Evolutionary conservation across 139 green algal species (phyloP), one percentile per base, ranked within the genome.

Genomic region (Eudorina sp.): DNA sequence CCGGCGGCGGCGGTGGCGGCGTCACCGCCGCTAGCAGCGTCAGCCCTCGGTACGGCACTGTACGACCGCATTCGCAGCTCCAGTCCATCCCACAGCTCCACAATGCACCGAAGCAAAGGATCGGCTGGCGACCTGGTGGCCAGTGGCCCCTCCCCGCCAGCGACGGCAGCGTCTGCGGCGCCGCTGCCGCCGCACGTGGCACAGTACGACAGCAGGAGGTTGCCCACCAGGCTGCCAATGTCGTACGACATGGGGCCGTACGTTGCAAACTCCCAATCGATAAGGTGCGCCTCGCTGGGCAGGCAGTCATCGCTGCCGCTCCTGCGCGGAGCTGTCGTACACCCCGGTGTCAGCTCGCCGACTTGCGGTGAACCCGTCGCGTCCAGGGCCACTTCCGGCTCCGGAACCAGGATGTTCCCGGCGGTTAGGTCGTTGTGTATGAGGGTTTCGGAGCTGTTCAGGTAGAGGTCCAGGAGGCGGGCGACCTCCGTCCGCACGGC

Each of bases 261-360:
- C 66, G 82, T 92, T 18, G 92, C 92, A 88, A 94, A 93, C 74
- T 94, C 92, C 88, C 89, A 94, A 70, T 94, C 92, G 53, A 94
- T 93, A 2, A 92, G 81, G 51, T 88, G 89, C 38, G 60, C 66
- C 34, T 36, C 36, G n/a, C 19, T 25, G 62, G 4, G 13, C 51
- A 34, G 19, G 76, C 46, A 2, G 72, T 43, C 11, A n/a, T 21
- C n/a, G 74, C 74, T 9, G n/a, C 46, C 9, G 46, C 74, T 77
- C 38, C 68, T 41, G 75, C 72, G 84, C 19, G n/a, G 27, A 11
- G 62, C 62, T 72, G 14, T 29, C 21, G 62, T 72, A 3, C 31
- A 31, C 6, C 14, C 38, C 31, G 62, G 27, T 72, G 13, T 21
- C 58, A n/a, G 23, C 6, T 66, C 5, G 48, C 48, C 27, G 58